Evolutionary conservation across 2,329 filamentous ascomycete genomes (phyloP), one percentile per base, ranked within the genome.

Genomic region (Beauveria rudraprayagi): DNA sequence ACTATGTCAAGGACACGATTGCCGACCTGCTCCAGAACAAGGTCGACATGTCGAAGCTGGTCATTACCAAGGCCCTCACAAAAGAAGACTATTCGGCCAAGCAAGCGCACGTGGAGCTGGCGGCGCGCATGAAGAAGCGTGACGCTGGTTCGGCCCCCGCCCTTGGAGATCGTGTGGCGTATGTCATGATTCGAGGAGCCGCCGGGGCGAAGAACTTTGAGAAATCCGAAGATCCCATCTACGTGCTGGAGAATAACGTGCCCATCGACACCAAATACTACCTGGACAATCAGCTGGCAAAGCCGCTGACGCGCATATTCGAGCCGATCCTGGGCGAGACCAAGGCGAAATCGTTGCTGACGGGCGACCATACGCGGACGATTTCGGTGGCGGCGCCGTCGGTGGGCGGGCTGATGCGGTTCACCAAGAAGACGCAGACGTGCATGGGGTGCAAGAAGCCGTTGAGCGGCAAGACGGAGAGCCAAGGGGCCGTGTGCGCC

Each of bases 381-480:
- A 96, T 99, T 66, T 90, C 91, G 1, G 91, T 97, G 26, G 92
- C 93, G 3, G 94, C 91, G 22, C 93, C 95, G 0, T 90, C 89
- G 0, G 84, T 96, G 64, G 94, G 94, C 61, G 94, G 94, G 0
- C 79, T 99, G 65, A 99, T 99, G 94, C 97, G 96, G 76, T 99
- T 97, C 71, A 84, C 94, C 40, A 97, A 96, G 78, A 97, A 96
- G 79, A 99, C 94, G 3, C 87, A 92, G 76, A 97, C 94, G 0
- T 99, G 94, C 74, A 96, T 99, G 89, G 94, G 92, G 3, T 99
- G 94, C 84, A 99, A 97, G 83, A 97, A 97, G 75, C 94, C 94
- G 3, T 81, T 99, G 55, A 86, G 84, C 7, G 86, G 85, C 63
- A 89, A 90, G 67, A 83, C 89, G 51, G 93, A 97, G 75, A 86